Conservation (phyloP, 306 rosid species). For the Lotus japonicus region DNA sequence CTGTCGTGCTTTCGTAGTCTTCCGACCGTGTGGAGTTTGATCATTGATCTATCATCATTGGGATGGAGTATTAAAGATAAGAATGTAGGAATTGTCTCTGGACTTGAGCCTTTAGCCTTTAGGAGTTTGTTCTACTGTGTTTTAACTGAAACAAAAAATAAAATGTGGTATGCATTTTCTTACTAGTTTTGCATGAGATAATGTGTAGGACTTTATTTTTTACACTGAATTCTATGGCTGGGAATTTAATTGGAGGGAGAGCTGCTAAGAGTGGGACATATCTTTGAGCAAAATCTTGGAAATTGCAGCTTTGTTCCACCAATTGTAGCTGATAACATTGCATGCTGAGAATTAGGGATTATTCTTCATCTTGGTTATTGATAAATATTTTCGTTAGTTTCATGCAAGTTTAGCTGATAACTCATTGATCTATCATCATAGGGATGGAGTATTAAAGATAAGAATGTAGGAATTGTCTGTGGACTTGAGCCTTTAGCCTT, state of each 20-base stretch:
- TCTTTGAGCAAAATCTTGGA: constrained; percentile 86
- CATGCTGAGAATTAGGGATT: constrained; percentile 8
- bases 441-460: too few species aligned
- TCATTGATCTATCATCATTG: too few species aligned
- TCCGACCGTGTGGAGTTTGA: too few species aligned
- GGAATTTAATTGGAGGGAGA: constrained; percentile 49
- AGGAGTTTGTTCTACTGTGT: too few species aligned
- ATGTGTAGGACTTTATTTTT: neutral
- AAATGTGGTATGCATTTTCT: neutral
- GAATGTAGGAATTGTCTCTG: too few species aligned
- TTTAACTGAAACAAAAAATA: neutral
- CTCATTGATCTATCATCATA: too few species aligned
- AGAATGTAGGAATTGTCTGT: too few species aligned
- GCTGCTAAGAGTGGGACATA: constrained; percentile 80
- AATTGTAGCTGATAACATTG: constrained; percentile 38
- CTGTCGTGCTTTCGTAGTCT: too few species aligned
- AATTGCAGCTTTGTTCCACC: constrained; percentile 81
- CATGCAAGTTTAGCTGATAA: too few species aligned
- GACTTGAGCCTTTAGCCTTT: too few species aligned
- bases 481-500: too few species aligned
- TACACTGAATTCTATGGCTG: neutral
- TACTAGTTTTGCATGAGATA: neutral
- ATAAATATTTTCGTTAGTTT: constrained; percentile 8
- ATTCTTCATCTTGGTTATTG: neutral
- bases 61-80: too few species aligned